Conservation (phyloP, 139 green algal species). For the Closterium sp. region DNA sequence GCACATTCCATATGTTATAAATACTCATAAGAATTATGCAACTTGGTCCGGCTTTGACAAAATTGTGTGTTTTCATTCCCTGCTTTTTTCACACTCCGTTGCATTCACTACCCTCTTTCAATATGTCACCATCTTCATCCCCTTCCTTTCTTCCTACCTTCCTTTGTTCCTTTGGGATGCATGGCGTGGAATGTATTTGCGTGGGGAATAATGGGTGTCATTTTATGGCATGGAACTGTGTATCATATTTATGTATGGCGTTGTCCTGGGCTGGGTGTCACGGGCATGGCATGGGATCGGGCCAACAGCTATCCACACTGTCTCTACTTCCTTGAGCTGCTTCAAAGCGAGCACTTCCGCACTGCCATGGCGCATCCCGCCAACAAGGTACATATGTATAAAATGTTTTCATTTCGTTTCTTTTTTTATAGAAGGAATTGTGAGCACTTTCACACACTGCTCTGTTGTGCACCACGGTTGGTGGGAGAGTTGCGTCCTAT, state of each 20-base stretch:
- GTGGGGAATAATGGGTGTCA: neutral
- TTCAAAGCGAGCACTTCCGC: conserved; percentile 79
- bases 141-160: no score
- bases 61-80: neutral
- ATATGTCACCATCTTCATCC: no score
- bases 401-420: no score
- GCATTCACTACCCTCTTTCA: no score
- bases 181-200: neutral
- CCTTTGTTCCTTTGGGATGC: no score
- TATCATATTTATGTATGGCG: neutral
- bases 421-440: no score
- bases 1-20: neutral
- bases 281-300: neutral
- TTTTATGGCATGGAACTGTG: neutral
- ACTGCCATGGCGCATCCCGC: conserved; percentile 64
- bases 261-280: neutral
- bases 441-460: no score
- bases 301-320: conserved; percentile 72
- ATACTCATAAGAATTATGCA: neutral
- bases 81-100: no score
- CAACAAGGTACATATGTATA: conserved; percentile 42
- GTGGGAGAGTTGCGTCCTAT: no score
- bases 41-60: neutral
- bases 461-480: no score
- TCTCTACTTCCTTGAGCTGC: conserved; percentile 82